Base-by-base conservation (phyloP, 2,329 filamentous ascomycete species). In the Aspergillus latus region DNA sequence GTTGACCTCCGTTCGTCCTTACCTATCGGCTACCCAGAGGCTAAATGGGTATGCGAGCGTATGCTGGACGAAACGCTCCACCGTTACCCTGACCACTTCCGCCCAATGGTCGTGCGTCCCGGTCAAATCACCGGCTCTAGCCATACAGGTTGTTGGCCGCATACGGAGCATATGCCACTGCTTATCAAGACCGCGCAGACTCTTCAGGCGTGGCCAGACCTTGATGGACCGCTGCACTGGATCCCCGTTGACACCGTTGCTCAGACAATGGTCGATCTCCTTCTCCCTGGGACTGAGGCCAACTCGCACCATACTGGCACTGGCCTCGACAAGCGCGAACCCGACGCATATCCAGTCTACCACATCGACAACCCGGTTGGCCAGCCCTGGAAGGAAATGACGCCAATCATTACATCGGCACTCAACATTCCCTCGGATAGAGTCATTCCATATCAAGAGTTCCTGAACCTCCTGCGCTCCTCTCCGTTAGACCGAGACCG, bases 111-210 rank as follows among this genome's bases (percentile, higher is more conserved):
- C 0, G 76, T 80, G 0, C 74, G 82, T 0, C 67, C 77, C 0
- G 82, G 79, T 0, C 83, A 85, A 64, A 79, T 85, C 36, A 72
- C 82, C 0, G 82, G 83, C 0, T 79, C 76, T 0, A 76, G 61
- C 3, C 71, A 55, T 0, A 82, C 68, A 54, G 82, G 82, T 0
- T 78, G 77, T 62, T 85, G 82, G 83, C 84, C 84, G 59, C 71
- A 75, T 0, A 72, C 74, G 28, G 81, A 84, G 64, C 79, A 84
- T 58, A 65, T 84, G 9, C 59, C 69, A 0, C 81, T 82, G 61
- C 53, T 84, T 16, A 62, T 82, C 56, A 82, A 83, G 64, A 80
- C 76, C 0, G 75, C 77, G 0, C 79, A 83, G 61, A 75, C 75
- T 0, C 60, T 83, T 0, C 62, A 68, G 1, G 71, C 64, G 0